phyloP scores from a whole-genome alignment of 83 land plant genomes.

The Larix sibirica region DNA sequence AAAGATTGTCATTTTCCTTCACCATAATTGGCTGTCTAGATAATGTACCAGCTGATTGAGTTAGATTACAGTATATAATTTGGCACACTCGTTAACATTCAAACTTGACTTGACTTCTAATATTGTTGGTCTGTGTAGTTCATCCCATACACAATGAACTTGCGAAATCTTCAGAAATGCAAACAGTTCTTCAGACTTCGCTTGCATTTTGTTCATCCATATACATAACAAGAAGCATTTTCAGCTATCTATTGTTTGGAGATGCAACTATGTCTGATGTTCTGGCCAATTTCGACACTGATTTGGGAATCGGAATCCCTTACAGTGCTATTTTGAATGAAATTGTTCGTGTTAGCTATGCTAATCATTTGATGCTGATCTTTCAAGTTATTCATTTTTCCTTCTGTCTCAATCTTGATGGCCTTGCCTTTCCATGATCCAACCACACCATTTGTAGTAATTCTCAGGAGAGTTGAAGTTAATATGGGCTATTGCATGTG shows the following conservation, averaged over 20 bases:
- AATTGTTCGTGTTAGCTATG: slow-evolving; percentile 78
- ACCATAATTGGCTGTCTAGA: background rate
- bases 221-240: slow-evolving; percentile 70
- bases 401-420: slow-evolving; percentile 78
- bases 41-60: background rate
- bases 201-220: slow-evolving; percentile 67
- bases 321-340: slow-evolving; percentile 44
- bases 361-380: slow-evolving; percentile 84
- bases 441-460: too few relatives aligned
- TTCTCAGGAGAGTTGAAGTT: too few relatives aligned
- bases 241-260: slow-evolving; percentile 90
- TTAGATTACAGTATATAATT: background rate
- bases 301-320: slow-evolving; percentile 24
- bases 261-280: slow-evolving; percentile 80
- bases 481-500: too few relatives aligned
- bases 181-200: slow-evolving; percentile 51
- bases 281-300: slow-evolving; percentile 72
- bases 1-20: background rate
- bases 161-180: slow-evolving; percentile 46
- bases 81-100: slow-evolving; percentile 21
- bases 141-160: slow-evolving; percentile 61
- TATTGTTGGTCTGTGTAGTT: slow-evolving; percentile 40
- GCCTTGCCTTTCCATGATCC: slow-evolving; percentile 29
- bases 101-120: background rate
- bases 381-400: slow-evolving; percentile 28